Percentiles rank a stretch among this genome's conserved stretches.
phyloP scores from a whole-genome alignment of 805 yeast species.

The Nakazawaea wickerhamii region DNA sequence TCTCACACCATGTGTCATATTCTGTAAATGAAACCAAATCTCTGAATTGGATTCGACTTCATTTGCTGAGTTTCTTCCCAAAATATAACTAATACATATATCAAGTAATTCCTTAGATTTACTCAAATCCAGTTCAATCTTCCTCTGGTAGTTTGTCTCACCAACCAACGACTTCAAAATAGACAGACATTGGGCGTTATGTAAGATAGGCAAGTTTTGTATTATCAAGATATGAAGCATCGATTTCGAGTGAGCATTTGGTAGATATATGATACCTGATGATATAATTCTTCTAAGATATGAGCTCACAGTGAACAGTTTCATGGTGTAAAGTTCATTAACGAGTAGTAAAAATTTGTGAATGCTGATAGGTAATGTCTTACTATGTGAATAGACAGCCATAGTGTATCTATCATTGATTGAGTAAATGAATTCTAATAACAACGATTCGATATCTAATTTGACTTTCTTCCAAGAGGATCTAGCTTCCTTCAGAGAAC shows the following conservation, averaged over 20 bases:
- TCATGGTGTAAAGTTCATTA: slow-evolving; percentile 41
- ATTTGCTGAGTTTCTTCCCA: neutral
- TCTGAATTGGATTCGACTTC: neutral
- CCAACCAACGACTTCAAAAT: slow-evolving; percentile 18
- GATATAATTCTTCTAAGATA: slow-evolving; percentile 80
- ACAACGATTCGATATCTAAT: slow-evolving; percentile 25
- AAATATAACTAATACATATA: neutral
- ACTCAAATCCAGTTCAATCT: neutral
- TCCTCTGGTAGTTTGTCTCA: neutral
- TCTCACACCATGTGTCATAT: slow-evolving; percentile 3
- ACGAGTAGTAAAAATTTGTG: slow-evolving; percentile 39
- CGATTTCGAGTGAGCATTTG: slow-evolving; percentile 44
- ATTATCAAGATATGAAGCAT: slow-evolving; percentile 50
- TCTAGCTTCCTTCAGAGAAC: slow-evolving; percentile 1
- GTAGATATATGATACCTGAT: slow-evolving; percentile 71
- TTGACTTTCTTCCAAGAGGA: slow-evolving; percentile 21
- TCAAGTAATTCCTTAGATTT: slow-evolving; percentile 1
- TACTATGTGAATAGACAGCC: neutral
- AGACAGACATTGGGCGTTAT: slow-evolving; percentile 28
- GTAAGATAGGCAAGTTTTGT: slow-evolving; percentile 51
- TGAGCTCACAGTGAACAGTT: slow-evolving; percentile 51
- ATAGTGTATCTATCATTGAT: slow-evolving; percentile 14
- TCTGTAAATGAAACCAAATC: neutral
- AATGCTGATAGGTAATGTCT: slow-evolving; percentile 16
- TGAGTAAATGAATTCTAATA: slow-evolving; percentile 27